These are phyloP conservation scores for Cryptosporidium viatorum DNA, from an alignment of 169 alveolate species.

Conservation along the genomic window DNA sequence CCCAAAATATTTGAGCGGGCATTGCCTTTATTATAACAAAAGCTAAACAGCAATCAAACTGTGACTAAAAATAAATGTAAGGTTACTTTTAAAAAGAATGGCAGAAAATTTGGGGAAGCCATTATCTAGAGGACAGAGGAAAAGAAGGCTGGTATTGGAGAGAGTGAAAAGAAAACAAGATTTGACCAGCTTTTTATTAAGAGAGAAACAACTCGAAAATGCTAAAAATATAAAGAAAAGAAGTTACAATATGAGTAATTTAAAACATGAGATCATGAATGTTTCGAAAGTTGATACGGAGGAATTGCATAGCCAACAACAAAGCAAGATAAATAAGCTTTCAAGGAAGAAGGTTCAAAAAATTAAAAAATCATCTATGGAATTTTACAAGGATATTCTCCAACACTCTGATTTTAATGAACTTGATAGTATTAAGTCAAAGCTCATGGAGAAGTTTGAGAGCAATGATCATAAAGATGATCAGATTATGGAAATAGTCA, in stretches of 20 bases:
- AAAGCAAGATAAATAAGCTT: not conserved
- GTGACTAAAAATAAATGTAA: not conserved
- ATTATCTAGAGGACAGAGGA: slow-evolving; percentile 62
- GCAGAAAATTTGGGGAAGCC: not conserved
- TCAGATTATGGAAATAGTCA: not conserved
- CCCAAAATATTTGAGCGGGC: not conserved
- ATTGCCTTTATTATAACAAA: not conserved
- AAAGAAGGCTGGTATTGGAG: slow-evolving; percentile 30
- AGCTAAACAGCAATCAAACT: not conserved
- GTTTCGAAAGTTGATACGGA: not conserved
- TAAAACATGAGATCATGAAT: slow-evolving; percentile 3
- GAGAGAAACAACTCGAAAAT: slow-evolving; percentile 29
- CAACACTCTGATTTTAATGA: slow-evolving; percentile 45
- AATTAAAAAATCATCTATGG: not conserved
- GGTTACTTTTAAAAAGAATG: not conserved
- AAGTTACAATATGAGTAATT: slow-evolving; percentile 4
- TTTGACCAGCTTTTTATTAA: slow-evolving; percentile 16
- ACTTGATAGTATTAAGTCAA: slow-evolving; percentile 29
- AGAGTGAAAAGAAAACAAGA: slow-evolving; percentile 63
- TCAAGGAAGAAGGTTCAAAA: slow-evolving; percentile 31
- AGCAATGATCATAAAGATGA: not conserved
- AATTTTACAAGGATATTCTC: slow-evolving; percentile 15
- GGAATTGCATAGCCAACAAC: not conserved
- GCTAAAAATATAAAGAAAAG: slow-evolving; percentile 15
- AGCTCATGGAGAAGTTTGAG: slow-evolving; percentile 2